Evolutionary conservation across 1,284 basidiomycete species (phyloP), one percentile per base, ranked within the genome.

Genomic region (Cryptococcus sp.): DNA sequence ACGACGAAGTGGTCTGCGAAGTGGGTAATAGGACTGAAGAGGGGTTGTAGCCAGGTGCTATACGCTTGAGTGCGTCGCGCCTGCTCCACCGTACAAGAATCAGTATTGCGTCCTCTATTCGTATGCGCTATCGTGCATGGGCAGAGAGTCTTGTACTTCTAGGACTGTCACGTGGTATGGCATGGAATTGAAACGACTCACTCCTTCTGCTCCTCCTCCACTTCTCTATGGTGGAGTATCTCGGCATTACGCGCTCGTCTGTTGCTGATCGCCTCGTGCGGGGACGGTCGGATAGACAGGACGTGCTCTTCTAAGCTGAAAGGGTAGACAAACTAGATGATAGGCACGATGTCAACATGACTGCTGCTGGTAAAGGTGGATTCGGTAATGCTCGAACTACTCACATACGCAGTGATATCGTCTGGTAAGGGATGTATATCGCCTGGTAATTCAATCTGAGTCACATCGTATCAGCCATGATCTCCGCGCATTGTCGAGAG

Each of bases 381-480:
- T n/a, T n/a, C 17, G 11, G 11, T 25, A 11, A 34, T n/a, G 44
- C 20, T 23, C 8, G 16, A 26, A 22, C 10, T 3, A 77, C 88
- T 72, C 74, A 93, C 93, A 72, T 95, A 96, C 63, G 89, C 85
- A 3, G 86, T 87, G 11, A 96, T 87, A 53, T 89, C 89, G 25
- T 92, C 89, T 3, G 93, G 93, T 1, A 96, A 81, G 0, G 93
- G 93, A 68, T 95, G 93, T 20, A 95, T 91, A 70, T 96, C 93
- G 50, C 84, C 87, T 2, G 93, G 91, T 3, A 93, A 80, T 64
- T 87, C 83, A 19, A 94, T 85, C 91, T 93, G 61, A 1, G 3
- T 38, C 7, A 17, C 22, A n/a, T 57, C 50, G 58, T 43, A 22
- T 29, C 22, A 11, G 52, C 29, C 5, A 34, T 17, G 43, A 15